Evolutionary conservation across 371 early-diverging fungal genomes (phyloP), one percentile per base, ranked within the genome.

Genomic region (Rhizopus delemar): DNA sequence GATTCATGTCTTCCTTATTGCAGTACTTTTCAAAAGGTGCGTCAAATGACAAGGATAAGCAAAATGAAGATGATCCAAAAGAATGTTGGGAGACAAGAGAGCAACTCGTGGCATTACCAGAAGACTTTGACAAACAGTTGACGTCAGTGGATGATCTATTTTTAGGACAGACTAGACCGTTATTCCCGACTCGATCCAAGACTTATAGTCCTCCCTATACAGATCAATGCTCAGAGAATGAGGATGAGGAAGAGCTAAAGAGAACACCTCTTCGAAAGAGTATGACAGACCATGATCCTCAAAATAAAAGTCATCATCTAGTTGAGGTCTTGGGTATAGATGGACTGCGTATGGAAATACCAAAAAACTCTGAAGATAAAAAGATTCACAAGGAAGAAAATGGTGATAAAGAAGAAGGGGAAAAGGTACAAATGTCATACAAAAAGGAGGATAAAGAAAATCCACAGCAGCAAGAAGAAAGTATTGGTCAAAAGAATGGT

Each of bases 291-390:
- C 53, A 53, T 13, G 13, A 39, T 4, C 28, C 48, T 6, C 29
- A 33, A 13, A 34, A 31, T 9, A 57, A 54, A 7, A 56, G 60
- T 11, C 70, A 66, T 8, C 80, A 79, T 62, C 53, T 72, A 12
- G 77, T 80, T 0, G 80, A 77, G 41, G 74, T 80, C 0, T 57
- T 77, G 4, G 74, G 75, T 2, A 77, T 77, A 52, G 80, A 79
- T 57, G 74, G 76, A 9, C 51, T 66, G 3, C 65, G 65, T 9
- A 56, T 75, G 39, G 72, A 75, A 8, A 62, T 56, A 3, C 7
- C 38, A 12, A 36, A 28, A 15, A 15, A 8, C 28, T 51, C 48
- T 16, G 31, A 6, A 13, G 39, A 36, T 0, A 7, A 22, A 6
- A 33, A 29, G 8, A 8, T 31, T 22, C 9, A 38, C 0, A 28